Base-by-base conservation (phyloP, 2,329 filamentous ascomycete species). In the Alternaria longipes region DNA sequence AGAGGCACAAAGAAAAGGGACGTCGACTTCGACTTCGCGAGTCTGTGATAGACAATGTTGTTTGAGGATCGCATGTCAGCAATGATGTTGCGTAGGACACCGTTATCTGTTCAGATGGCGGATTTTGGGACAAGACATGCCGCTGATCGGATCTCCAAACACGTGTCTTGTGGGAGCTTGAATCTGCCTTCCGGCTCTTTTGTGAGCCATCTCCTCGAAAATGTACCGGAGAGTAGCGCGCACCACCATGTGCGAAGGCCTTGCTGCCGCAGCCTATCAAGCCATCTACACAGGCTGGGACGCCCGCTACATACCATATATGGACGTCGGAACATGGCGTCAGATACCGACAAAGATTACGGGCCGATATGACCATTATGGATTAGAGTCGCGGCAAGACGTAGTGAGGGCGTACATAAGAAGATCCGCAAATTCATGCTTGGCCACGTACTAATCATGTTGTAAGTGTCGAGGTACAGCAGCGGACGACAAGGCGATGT, bases 1-100 rank as follows among this genome's bases (percentile, higher is more conserved):
- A 63, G 56, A 53, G 60, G 44, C 42, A 54, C 42, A 40, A 45
- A 60, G 54, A 41, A 49, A 49, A 9, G 32, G 28, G 49, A 54
- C 32, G 32, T 45, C 61, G 8, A 38, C 42, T 45, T 49, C 49
- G 42, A 54, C 30, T 5, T 30, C 42, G 54, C 30, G 54, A 54
- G 54, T 57, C 38, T 51, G 54, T 28, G 24, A 24, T 46, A 42
- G 28, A 34, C 9, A 18, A 42, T 42, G 26, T 26, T 56, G 54
- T 44, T 18, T 12, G 36, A 56, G 45, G 45, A 24, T 30, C 50
- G 44, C 26, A 50, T 26, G 26, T 42, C 54, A 56, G 54, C 36
- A 42, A 34, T 34, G 36, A 42, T n/a, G 26, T 50, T 56, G 54
- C 45, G 50, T 34, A 34, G 26, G 36, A 50, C 54, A 8, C 32